phyloP scores from a whole-genome alignment of 306 rosid genomes.

The Begonia peltatifolia region DNA sequence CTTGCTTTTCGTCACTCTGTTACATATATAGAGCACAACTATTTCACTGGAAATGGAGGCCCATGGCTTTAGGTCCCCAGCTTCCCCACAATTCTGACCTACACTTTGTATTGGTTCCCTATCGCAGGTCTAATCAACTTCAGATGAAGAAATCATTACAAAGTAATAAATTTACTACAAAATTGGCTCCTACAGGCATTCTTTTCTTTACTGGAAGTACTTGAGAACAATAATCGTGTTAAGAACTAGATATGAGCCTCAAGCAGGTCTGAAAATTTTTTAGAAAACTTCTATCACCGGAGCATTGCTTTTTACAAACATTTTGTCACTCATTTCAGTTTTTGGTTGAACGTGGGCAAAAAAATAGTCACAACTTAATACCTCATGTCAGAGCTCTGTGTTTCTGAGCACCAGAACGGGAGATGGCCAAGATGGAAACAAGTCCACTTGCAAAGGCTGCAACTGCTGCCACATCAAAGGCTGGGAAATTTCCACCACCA shows the following conservation, averaged over 20 bases:
- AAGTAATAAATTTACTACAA: background rate
- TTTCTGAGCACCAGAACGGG: slow-evolving; percentile 55
- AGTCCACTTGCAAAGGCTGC: slow-evolving; percentile 83
- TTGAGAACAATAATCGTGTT: background rate
- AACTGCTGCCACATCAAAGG: slow-evolving; percentile 75
- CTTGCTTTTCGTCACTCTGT: slow-evolving; percentile 27
- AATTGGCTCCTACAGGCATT: background rate
- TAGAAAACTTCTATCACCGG: slow-evolving; percentile 3
- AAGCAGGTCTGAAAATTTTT: slow-evolving; percentile 15
- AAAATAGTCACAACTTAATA: slow-evolving; percentile 29
- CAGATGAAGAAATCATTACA: background rate
- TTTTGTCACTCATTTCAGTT: slow-evolving; percentile 14
- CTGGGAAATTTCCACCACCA: slow-evolving; percentile 97
- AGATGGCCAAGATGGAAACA: slow-evolving; percentile 66
- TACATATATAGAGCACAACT: slow-evolving; percentile 18
- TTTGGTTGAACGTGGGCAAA: slow-evolving; percentile 9
- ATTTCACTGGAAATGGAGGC: slow-evolving; percentile 19
- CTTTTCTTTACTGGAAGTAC: background rate
- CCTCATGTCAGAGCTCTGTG: slow-evolving; percentile 53
- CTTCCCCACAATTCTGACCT: slow-evolving; percentile 8
- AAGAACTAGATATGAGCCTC: slow-evolving; percentile 6
- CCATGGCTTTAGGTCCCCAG: slow-evolving; percentile 20
- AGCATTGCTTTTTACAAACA: slow-evolving; percentile 5
- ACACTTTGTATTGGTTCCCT: background rate
- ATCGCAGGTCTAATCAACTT: background rate